Evolutionary conservation across 805 yeast species (phyloP), one percentile per base, ranked within the genome.

Genomic region (Candida ulmi): DNA sequence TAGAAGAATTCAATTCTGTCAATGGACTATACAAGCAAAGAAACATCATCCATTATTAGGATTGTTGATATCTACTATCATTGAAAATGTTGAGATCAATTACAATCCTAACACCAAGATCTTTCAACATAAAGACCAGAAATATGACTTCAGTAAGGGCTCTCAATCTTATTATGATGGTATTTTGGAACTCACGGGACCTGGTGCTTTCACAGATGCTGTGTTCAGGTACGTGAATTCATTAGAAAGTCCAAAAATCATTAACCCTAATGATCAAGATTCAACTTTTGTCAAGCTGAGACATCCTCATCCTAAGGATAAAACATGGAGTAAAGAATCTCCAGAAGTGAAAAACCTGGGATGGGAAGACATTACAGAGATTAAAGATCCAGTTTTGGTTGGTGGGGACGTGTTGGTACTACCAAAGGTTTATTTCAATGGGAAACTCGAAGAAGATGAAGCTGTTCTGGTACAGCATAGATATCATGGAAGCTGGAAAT

Each of bases 81-180:
- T 73, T 1, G 78, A 76, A 43, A 54, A 63, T 8, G 74, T 82
- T 1, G 59, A 75, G 37, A 62, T 67, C 23, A 56, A 72, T 32
- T 59, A 61, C 36, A 48, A 52, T 17, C 33, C 36, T 6, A 59
- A 61, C 6, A 63, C 63, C 1, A 53, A 60, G 17, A 59, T 38
- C 5, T 38, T 45, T 9, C 13, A 26, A 2, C 34, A 41, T 31
- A 42, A 47, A 5, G 57, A 69, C 39, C 65, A 63, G 23, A 50
- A 21, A 43, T 50, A 40, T 30, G 46, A 44, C 42, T 60, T 68
- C 39, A 64, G 75, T 1, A 65, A 71, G 37, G 80, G 82, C 11
- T 73, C 75, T 47, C 78, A 76, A 42, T 39, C 37, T 1, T 62
- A 66, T 13, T 91, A 90, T 6, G 77, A 80, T 13, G 87, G 80